Conservation (phyloP, 2,329 filamentous ascomycete species). For the Orbilia javanica region DNA sequence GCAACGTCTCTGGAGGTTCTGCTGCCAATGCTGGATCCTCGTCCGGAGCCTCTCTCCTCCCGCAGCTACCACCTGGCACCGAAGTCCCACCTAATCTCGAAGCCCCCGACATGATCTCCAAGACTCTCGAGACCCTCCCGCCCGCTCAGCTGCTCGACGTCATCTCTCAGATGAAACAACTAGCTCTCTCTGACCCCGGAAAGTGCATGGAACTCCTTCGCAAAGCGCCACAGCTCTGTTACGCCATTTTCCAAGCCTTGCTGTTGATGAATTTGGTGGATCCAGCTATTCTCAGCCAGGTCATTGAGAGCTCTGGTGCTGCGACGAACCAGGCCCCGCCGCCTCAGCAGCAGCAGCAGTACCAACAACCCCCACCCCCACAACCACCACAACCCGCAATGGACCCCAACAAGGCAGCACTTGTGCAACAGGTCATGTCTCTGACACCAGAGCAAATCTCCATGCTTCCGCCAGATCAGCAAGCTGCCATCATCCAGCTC, state of each 20-base stretch:
- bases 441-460: conserved; percentile 74
- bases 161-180: conserved; percentile 76
- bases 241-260: conserved; percentile 78
- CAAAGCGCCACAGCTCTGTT: conserved; percentile 76
- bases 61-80: conserved; percentile 73
- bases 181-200: conserved; percentile 73
- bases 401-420: conserved; percentile 68
- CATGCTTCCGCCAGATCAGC: conserved; percentile 70
- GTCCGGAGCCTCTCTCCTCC: conserved; percentile 65
- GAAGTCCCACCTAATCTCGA: conserved; percentile 74
- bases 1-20: conserved; percentile 30
- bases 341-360: conserved; percentile 62
- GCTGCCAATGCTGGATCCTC: conserved; percentile 30
- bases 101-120: conserved; percentile 76
- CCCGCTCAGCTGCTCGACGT: conserved; percentile 76
- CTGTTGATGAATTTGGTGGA: conserved; percentile 78
- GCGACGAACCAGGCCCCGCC: conserved; percentile 61
- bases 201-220: conserved; percentile 75
- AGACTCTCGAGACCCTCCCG: conserved; percentile 73
- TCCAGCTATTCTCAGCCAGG: conserved; percentile 71
- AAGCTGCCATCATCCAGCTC: conserved; percentile 73
- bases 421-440: conserved; percentile 73
- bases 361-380: conserved; percentile 61
- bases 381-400: conserved; percentile 61
- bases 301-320: conserved; percentile 70